Conservation (phyloP, 2,329 filamentous ascomycete species). For the Pseudocercospora pini-densiflorae region DNA sequence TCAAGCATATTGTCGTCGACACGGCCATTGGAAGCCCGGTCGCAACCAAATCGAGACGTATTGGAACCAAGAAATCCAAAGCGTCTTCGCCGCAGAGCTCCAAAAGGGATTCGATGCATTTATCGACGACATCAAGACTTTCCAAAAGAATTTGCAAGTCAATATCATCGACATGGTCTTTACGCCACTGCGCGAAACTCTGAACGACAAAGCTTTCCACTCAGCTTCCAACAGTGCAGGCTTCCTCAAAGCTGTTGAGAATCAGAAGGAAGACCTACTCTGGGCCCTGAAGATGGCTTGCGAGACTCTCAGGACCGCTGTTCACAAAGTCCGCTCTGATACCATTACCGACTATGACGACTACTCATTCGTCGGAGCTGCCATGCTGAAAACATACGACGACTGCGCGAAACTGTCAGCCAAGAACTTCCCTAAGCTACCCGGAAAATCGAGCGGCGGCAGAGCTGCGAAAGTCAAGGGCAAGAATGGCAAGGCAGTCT, state of each 20-base stretch:
- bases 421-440: background rate
- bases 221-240: background rate
- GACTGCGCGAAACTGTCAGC: background rate
- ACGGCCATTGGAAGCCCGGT: constrained; percentile 14
- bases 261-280: background rate
- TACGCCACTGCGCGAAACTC: background rate
- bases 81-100: background rate
- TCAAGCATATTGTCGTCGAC: constrained; percentile 14
- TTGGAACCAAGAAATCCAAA: constrained; percentile 16
- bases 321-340: background rate
- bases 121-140: background rate
- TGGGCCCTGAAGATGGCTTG: background rate
- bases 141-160: background rate
- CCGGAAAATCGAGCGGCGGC: background rate
- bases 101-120: background rate
- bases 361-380: background rate
- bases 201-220: background rate
- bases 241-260: background rate
- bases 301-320: background rate
- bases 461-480: background rate
- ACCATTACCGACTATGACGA: background rate
- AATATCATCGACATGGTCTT: constrained; percentile 10
- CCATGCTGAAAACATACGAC: constrained; percentile 1
- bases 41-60: background rate
- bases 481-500: background rate